A percentile compares a stretch with the other conserved stretches of the same genome.
phyloP scores from a whole-genome alignment of 495 filamentous ascomycete genomes.

The Pyronema domesticum region DNA sequence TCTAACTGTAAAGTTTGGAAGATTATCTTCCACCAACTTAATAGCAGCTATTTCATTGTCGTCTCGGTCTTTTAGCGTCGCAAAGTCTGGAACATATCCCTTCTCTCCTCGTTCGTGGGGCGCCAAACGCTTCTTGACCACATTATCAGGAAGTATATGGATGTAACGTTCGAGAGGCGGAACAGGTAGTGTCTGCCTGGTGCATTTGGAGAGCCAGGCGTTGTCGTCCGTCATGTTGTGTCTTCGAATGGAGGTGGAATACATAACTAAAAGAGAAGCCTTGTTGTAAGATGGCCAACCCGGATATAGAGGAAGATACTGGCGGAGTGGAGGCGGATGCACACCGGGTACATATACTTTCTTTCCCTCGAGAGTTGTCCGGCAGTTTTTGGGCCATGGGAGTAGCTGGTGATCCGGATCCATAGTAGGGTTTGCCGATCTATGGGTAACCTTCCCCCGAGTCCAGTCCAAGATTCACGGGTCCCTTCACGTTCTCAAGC shows the following conservation, averaged over 20 bases:
- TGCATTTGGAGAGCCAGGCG: slow-evolving; percentile 4
- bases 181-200: neutral
- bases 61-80: slow-evolving; percentile 2
- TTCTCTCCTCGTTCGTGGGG: neutral
- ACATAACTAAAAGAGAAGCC: too few species aligned
- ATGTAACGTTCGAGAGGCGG: neutral
- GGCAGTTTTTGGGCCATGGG: too few species aligned
- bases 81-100: slow-evolving; percentile 1
- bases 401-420: too few species aligned
- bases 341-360: too few species aligned
- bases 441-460: too few species aligned
- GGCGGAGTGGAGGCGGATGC: too few species aligned
- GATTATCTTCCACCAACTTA: neutral
- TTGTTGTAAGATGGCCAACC: too few species aligned
- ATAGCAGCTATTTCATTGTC: slow-evolving; percentile 7
- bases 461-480: too few species aligned
- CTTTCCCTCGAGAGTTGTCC: too few species aligned
- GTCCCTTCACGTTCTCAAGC: too few species aligned
- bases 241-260: neutral
- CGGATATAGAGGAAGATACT: too few species aligned
- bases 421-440: too few species aligned
- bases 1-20: neutral
- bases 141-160: neutral
- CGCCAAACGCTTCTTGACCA: slow-evolving; percentile 4
- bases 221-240: neutral